Conservation (phyloP, 2,329 filamentous ascomycete genomes). For the Monosporascus cannonballus region DNA sequence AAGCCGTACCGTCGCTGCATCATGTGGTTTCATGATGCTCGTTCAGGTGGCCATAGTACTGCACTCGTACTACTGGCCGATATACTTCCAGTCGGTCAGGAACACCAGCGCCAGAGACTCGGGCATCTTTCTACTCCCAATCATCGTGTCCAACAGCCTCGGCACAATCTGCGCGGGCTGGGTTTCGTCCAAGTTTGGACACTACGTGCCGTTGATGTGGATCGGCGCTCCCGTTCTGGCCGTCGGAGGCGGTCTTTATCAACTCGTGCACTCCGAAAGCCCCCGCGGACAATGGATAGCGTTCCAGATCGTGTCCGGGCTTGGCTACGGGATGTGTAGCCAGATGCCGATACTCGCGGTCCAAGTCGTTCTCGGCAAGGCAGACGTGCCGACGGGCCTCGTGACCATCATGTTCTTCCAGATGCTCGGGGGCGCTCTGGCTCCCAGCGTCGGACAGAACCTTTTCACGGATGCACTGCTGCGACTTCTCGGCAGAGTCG, state of each 20-base stretch:
- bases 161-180: conserved; percentile 5
- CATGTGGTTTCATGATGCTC: conserved; percentile 9
- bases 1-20: conserved; percentile 4
- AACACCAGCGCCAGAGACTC: conserved; percentile 3
- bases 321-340: too few relatives aligned
- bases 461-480: too few relatives aligned
- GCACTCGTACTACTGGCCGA: conserved; percentile 11
- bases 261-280: too few relatives aligned
- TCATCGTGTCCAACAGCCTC: conserved; percentile 3
- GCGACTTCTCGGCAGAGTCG: too few relatives aligned
- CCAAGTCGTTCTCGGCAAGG: conserved; percentile 8
- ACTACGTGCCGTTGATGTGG: conserved; percentile 10
- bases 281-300: too few relatives aligned
- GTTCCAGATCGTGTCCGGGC: too few relatives aligned
- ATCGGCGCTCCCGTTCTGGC: conserved; percentile 6
- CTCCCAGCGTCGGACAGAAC: too few relatives aligned
- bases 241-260: conserved; percentile 5
- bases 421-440: too few relatives aligned
- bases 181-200: conserved; percentile 1
- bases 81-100: conserved; percentile 19
- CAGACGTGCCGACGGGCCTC: conserved; percentile 3
- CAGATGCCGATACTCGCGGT: too few relatives aligned
- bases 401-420: background rate
- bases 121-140: conserved; percentile 2
- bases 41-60: conserved; percentile 15